Evolutionary conservation across 2,329 filamentous ascomycete genomes (phyloP), one percentile per base, ranked within the genome.

Genomic region (Xylariomycetidae sp.): DNA sequence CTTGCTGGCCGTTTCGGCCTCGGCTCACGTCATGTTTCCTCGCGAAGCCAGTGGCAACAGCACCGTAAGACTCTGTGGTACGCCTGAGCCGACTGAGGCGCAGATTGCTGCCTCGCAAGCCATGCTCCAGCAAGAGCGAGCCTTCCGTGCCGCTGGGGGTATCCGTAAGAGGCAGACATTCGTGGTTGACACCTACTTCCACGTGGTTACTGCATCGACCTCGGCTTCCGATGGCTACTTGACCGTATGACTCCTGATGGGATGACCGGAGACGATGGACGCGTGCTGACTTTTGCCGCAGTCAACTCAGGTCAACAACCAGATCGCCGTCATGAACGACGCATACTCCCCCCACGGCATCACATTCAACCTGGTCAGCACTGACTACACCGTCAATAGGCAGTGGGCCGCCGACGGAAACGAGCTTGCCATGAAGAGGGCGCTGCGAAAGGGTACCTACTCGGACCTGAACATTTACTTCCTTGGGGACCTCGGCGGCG

Each of bases 391-490:
- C 22, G 53, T 71, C 46, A 72, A 74, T 57, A 25, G 51, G 14
- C 53, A 53, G 46, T 75, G 69, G 67, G 65, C 66, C 18, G 43
- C 38, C 11, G 67, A 65, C 16, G 52, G 54, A 2, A 40, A 46
- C n/a, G 62, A 68, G 38, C 33, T 56, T 32, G 53, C 44, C 3
- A 71, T 71, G 67, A 71, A 70, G 60, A 48, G 38, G 25, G 47
- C 58, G 16, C 66, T 72, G 8, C 65, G 64, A 38, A 58, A 64
- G 51, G 68, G 69, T 29, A 56, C 57, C 37, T 70, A 70, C 51
- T 38, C 49, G 9, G 53, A 62, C 40, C 60, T 72, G 33, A 72
- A 72, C 58, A 26, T 71, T 27, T 71, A 71, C 60, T 66, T 68
- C 53, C 53, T 64, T 32, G 48, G 49, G 14, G 40, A 49, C 28